Percentiles rank a stretch among this genome's conserved stretches.
Evolutionary conservation across 2,329 filamentous ascomycete species (phyloP).

Genomic region (Colletotrichum phormii): DNA sequence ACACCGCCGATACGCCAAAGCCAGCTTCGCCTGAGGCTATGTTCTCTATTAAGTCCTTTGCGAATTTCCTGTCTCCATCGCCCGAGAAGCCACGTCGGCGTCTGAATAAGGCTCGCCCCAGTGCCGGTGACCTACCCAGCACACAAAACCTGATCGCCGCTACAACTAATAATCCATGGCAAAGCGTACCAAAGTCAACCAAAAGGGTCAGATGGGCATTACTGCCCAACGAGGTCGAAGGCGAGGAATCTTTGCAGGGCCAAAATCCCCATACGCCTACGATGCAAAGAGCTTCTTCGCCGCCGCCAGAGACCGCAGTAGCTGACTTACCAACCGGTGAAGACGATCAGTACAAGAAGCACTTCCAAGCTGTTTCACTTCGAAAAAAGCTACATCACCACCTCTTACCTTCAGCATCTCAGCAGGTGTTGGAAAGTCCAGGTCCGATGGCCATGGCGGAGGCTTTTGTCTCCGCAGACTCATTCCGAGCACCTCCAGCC

Average conservation of each 20-base stretch:
- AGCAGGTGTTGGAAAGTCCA: constrained; percentile 54
- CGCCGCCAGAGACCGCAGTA: constrained; percentile 54
- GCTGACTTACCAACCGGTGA: constrained; percentile 48
- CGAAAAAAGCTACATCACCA: constrained; percentile 46
- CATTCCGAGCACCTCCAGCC: not conserved
- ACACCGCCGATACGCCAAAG: constrained; percentile 40
- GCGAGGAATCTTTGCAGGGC: constrained; percentile 38
- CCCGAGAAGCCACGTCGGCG: constrained; percentile 48
- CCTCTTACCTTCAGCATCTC: constrained; percentile 56
- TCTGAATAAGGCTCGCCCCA: constrained; percentile 39
- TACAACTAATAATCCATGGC: constrained; percentile 49
- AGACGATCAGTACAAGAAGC: constrained; percentile 56
- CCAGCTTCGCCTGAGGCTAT: constrained; percentile 58
- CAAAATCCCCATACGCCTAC: constrained; percentile 20
- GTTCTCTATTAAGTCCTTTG: constrained; percentile 63
- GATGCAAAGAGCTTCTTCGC: constrained; percentile 46
- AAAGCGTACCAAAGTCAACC: constrained; percentile 35
- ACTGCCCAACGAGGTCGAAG: constrained; percentile 43
- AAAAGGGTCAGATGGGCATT: constrained; percentile 53
- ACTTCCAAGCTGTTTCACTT: constrained; percentile 59
- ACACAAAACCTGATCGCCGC: constrained; percentile 51
- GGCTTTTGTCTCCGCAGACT: constrained; percentile 60
- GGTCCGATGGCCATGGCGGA: constrained; percentile 59
- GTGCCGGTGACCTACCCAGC: constrained; percentile 43
- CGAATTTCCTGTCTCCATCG: constrained; percentile 63